phyloP scores from a whole-genome alignment of 352 stramenopile species.

The Phytophthora boehmeriae region DNA sequence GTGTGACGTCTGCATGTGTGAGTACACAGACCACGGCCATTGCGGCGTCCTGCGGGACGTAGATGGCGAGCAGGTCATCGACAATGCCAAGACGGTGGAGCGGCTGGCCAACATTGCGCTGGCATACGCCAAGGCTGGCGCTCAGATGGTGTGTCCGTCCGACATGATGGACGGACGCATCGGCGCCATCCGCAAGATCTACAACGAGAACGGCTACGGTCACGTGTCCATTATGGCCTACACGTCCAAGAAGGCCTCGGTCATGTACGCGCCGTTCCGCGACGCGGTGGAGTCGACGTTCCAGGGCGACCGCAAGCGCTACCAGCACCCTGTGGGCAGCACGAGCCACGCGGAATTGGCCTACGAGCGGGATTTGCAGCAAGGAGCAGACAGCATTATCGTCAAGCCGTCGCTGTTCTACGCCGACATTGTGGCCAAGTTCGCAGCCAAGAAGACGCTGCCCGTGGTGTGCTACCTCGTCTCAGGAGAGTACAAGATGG shows the following conservation, averaged over 20 bases:
- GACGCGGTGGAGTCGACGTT: slow-evolving; percentile 97
- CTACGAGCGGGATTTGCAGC: slow-evolving; percentile 76
- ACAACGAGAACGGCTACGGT: slow-evolving; percentile 96
- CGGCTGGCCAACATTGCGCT: slow-evolving; percentile 96
- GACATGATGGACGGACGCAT: slow-evolving; percentile 99
- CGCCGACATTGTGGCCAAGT: slow-evolving; percentile 95
- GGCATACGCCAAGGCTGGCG: slow-evolving; percentile 94
- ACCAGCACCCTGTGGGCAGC: slow-evolving; percentile 94
- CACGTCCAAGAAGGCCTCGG: slow-evolving; percentile 98
- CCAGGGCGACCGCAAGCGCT: slow-evolving; percentile 96
- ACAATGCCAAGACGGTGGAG: slow-evolving; percentile 97
- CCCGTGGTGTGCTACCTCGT: slow-evolving; percentile 99
- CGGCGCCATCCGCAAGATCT: slow-evolving; percentile 92
- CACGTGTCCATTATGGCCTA: slow-evolving; percentile 99
- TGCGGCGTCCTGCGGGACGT: slow-evolving; percentile 85
- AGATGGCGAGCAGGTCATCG: slow-evolving; percentile 95
- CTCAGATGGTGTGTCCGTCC: slow-evolving; percentile 97
- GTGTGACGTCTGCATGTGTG: slow-evolving; percentile 90
- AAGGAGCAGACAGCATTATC: slow-evolving; percentile 99
- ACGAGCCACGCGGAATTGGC: slow-evolving; percentile 82
- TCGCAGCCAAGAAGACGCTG: slow-evolving; percentile 92
- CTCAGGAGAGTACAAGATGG: slow-evolving; percentile 99
- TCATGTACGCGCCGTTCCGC: slow-evolving; percentile 96
- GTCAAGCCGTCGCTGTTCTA: slow-evolving; percentile 99
- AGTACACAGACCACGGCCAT: slow-evolving; percentile 91